phyloP scores from a whole-genome alignment of 2,329 filamentous ascomycete genomes.

The Phoma sp. region DNA sequence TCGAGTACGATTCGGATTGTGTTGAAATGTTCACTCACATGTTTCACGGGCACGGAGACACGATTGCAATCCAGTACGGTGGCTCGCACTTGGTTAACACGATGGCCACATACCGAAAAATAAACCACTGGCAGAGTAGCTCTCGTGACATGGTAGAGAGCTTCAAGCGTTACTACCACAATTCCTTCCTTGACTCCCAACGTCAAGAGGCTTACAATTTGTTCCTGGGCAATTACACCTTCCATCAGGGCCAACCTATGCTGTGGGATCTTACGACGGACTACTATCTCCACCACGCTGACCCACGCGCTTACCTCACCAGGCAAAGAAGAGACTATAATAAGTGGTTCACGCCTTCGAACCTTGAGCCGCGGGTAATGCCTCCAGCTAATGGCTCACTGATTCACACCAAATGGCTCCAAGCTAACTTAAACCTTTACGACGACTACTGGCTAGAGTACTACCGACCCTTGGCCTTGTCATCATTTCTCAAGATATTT shows the following conservation, averaged over 20 bases:
- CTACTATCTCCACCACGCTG: conserved; percentile 91
- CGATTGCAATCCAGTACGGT: conserved; percentile 96
- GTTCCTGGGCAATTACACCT: conserved; percentile 95
- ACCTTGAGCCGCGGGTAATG: conserved; percentile 68
- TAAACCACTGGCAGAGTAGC: conserved; percentile 98
- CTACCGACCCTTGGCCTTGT: conserved; percentile 85
- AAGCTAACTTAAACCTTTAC: conserved; percentile 62
- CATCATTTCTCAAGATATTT: conserved; percentile 91
- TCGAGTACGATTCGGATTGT: conserved; percentile 94
- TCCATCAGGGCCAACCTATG: conserved; percentile 85
- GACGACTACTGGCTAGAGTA: conserved; percentile 99
- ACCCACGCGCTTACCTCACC: conserved; percentile 75
- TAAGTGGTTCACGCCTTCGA: conserved; percentile 80
- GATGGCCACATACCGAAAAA: conserved; percentile 98
- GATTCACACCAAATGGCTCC: conserved; percentile 19
- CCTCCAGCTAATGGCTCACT: conserved; percentile 53
- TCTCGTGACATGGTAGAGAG: conserved; percentile 99
- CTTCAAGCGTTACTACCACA: conserved; percentile 99
- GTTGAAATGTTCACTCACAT: conserved; percentile 97
- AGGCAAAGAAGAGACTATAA: conserved; percentile 75
- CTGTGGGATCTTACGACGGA: conserved; percentile 95
- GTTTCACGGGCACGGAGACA: conserved; percentile 96
- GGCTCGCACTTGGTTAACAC: conserved; percentile 98
- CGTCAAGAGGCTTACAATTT: conserved; percentile 97
- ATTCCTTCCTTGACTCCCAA: conserved; percentile 97